Percentiles rank a stretch among this genome's conserved stretches.
Evolutionary conservation across 805 yeast species (phyloP).

Genomic region (Metahyphopichia silvanorum): DNA sequence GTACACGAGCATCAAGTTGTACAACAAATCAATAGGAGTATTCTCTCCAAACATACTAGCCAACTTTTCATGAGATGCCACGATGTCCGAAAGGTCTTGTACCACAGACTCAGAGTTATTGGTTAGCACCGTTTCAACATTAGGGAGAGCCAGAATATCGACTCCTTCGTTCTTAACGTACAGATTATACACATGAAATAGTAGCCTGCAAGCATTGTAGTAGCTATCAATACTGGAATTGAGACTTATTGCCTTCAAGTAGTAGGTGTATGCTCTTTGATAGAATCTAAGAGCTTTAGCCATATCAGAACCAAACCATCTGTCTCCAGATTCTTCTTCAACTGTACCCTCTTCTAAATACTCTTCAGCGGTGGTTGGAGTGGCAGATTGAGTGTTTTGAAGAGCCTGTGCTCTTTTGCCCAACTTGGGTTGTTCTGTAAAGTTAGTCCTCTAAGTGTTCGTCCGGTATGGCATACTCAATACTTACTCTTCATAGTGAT

Average conservation of each 20-base stretch:
- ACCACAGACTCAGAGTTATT: conserved; percentile 32
- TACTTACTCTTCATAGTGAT: conserved; percentile 7
- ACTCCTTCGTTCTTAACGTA: conserved; percentile 48
- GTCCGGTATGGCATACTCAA: conserved; percentile 2
- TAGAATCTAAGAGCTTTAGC: conserved; percentile 64
- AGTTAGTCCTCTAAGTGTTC: neutral
- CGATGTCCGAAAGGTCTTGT: conserved; percentile 32
- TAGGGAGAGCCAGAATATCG: conserved; percentile 22
- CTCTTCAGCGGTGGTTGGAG: conserved; percentile 48
- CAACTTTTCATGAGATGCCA: conserved; percentile 38
- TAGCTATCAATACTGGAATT: conserved; percentile 40
- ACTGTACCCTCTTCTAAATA: conserved; percentile 53
- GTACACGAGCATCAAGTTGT: conserved; percentile 46
- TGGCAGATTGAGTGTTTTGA: conserved; percentile 3
- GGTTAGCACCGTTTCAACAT: conserved; percentile 30
- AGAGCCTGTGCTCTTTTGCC: conserved; percentile 5
- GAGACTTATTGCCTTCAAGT: conserved; percentile 32
- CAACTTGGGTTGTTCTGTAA: conserved; percentile 2
- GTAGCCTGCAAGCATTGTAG: conserved; percentile 58
- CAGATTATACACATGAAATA: conserved; percentile 55
- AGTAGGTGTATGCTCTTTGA: conserved; percentile 50
- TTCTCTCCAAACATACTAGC: conserved; percentile 12
- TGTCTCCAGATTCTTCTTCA: conserved; percentile 72
- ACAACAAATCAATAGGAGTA: conserved; percentile 41
- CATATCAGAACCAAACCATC: conserved; percentile 67